Percentiles rank a stretch among this genome's conserved stretches.
Evolutionary conservation across 176 grass and related monocot genomes (phyloP).

Genomic region (Thalia dealbata): DNA sequence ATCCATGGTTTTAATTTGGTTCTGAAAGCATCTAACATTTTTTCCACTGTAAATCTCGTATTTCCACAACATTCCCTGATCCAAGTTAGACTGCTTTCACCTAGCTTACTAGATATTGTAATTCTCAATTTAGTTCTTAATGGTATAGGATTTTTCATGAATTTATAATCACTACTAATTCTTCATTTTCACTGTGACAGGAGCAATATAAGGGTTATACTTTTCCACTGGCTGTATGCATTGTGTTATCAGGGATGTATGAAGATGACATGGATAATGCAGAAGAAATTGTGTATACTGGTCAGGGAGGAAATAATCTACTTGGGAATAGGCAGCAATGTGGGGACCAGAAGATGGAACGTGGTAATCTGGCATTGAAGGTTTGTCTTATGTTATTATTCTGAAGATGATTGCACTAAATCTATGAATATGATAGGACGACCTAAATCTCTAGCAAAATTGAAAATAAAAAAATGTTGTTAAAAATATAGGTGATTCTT

Average conservation of each 20-base stretch:
- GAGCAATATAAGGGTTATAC: conserved; percentile 42
- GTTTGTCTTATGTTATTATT: conserved; percentile 23
- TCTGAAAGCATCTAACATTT: no score
- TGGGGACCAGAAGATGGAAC: conserved; percentile 52
- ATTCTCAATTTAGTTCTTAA: no score
- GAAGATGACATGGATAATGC: conserved; percentile 81
- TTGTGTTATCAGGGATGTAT: conserved; percentile 82
- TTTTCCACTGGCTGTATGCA: conserved; percentile 67
- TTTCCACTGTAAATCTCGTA: no score
- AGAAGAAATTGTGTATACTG: conserved; percentile 80
- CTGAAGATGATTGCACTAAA: background rate
- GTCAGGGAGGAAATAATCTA: conserved; percentile 87
- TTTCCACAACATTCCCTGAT: no score
- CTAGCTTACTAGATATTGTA: no score
- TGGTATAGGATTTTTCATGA: no score
- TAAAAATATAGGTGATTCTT: no score
- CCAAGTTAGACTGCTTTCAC: no score
- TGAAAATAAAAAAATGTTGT: no score
- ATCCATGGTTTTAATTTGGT: no score
- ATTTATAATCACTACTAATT: conserved; percentile 1
- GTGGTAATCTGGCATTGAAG: conserved; percentile 82
- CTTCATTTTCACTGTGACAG: conserved; percentile 32
- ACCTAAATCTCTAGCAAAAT: no score
- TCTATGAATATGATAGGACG: background rate
- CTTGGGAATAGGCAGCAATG: conserved; percentile 82